Evolutionary conservation across 176 grass and related monocot genomes (phyloP).

Genomic region (Cymbopogon citratus): DNA sequence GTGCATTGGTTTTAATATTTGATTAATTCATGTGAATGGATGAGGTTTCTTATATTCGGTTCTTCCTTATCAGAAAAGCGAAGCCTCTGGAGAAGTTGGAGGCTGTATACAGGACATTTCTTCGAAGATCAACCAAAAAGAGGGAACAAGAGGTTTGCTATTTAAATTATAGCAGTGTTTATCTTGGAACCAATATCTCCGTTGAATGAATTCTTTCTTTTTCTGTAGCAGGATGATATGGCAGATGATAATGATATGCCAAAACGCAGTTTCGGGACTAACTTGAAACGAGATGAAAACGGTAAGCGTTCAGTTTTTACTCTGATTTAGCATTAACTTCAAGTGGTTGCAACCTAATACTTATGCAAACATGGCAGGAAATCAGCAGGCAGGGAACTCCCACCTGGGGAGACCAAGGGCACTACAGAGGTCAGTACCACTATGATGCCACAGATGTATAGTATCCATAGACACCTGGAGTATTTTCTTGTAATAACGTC

Average conservation of each 20-base stretch:
- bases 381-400: conserved; percentile 32
- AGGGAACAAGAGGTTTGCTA: conserved; percentile 49
- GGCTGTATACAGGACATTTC: conserved; percentile 63
- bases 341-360: conserved; percentile 23
- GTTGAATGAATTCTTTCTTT: neutral
- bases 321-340: conserved; percentile 4
- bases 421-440: conserved; percentile 49
- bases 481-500: neutral
- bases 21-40: neutral
- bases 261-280: conserved; percentile 64
- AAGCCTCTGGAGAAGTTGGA: conserved; percentile 71
- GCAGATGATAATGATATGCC: conserved; percentile 25
- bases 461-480: neutral
- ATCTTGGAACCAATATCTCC: neutral
- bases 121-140: conserved; percentile 53
- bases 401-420: conserved; percentile 28
- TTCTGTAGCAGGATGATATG: conserved; percentile 48
- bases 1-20: neutral
- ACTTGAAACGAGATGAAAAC: conserved; percentile 40
- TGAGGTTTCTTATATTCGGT: neutral
- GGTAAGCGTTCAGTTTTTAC: conserved; percentile 32
- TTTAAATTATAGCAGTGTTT: neutral
- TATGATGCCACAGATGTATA: conserved; percentile 10
- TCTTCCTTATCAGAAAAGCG: conserved; percentile 44
- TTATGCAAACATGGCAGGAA: conserved; percentile 40